These are phyloP conservation scores for Trametes villosa DNA, from an alignment of 768 basidiomycete genomes.

Conservation along the genomic window DNA sequence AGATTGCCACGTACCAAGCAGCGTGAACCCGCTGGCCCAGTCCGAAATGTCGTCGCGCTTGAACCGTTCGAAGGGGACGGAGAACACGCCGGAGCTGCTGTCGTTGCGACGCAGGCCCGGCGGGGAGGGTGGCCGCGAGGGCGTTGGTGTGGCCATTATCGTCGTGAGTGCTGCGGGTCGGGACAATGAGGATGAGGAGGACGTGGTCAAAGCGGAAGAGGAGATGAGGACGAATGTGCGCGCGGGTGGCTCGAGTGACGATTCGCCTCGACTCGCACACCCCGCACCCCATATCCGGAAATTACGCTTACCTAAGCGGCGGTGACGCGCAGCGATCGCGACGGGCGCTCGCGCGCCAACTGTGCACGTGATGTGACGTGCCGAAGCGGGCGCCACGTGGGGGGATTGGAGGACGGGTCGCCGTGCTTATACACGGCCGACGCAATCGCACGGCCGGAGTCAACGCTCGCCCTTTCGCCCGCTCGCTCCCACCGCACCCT, in stretches of 20 bases:
- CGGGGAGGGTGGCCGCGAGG: conserved; percentile 46
- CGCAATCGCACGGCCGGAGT: conserved; percentile 14
- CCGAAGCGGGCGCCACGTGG: conserved; percentile 9
- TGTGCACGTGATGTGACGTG: neutral
- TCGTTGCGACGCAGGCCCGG: conserved; percentile 34
- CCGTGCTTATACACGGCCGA: conserved; percentile 24
- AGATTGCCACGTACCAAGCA: conserved; percentile 63
- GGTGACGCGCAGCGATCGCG: too few species aligned
- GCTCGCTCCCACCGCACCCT: conserved; percentile 29
- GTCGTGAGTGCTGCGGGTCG: neutral
- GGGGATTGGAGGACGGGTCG: conserved; percentile 13
- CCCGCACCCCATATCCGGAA: conserved; percentile 7
- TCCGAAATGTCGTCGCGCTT: conserved; percentile 75
- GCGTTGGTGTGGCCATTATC: conserved; percentile 19
- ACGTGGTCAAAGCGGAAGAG: conserved; percentile 9
- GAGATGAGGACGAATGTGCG: conserved; percentile 21
- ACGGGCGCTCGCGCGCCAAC: too few species aligned
- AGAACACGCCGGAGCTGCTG: conserved; percentile 58
- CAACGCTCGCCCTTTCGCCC: conserved; percentile 16
- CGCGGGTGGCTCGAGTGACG: conserved; percentile 15
- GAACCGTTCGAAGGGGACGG: conserved; percentile 73
- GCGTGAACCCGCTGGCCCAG: conserved; percentile 81
- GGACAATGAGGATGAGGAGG: neutral
- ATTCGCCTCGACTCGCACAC: too few species aligned
- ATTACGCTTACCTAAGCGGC: conserved; percentile 3